Conservation (phyloP, 176 grass and related monocot genomes). For the Chrysopogon serrulatus region DNA sequence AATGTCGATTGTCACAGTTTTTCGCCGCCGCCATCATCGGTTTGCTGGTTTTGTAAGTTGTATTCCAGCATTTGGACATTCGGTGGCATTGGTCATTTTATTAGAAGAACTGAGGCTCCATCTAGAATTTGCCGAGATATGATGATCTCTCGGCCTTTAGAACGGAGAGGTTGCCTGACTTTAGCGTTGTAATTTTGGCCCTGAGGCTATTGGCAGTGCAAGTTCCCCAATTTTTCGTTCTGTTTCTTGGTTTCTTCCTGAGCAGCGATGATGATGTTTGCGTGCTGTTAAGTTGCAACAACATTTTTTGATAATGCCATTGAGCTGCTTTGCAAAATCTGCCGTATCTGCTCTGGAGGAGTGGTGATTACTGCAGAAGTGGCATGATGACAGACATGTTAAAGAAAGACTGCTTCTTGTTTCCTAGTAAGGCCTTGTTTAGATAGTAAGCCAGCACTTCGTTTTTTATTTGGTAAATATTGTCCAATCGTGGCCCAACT, state of each 20-base stretch:
- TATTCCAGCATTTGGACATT: conserved; percentile 33
- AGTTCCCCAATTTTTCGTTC: neutral
- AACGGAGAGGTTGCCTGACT: conserved; percentile 5
- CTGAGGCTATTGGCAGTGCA: conserved; percentile 23
- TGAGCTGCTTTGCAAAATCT: conserved; percentile 24
- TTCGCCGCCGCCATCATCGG: neutral
- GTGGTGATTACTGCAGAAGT: neutral
- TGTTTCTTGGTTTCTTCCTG: conserved; percentile 18
- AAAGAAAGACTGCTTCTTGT: neutral
- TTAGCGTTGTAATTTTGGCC: conserved; percentile 42
- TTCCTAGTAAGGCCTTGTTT: too few relatives aligned
- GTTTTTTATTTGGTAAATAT: too few relatives aligned
- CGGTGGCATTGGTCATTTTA: neutral
- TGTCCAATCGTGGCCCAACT: too few relatives aligned
- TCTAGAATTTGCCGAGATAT: neutral
- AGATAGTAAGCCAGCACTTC: too few relatives aligned
- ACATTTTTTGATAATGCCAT: conserved; percentile 26
- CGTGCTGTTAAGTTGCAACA: conserved; percentile 27
- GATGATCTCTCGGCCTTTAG: neutral
- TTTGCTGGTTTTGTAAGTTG: conserved; percentile 37
- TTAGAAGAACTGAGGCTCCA: conserved; percentile 15
- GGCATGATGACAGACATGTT: neutral
- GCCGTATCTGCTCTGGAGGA: neutral
- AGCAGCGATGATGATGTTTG: conserved; percentile 25
- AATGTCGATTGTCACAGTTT: neutral